phyloP scores from a whole-genome alignment of 331 rosid genomes.

The Rosa hybrid region DNA sequence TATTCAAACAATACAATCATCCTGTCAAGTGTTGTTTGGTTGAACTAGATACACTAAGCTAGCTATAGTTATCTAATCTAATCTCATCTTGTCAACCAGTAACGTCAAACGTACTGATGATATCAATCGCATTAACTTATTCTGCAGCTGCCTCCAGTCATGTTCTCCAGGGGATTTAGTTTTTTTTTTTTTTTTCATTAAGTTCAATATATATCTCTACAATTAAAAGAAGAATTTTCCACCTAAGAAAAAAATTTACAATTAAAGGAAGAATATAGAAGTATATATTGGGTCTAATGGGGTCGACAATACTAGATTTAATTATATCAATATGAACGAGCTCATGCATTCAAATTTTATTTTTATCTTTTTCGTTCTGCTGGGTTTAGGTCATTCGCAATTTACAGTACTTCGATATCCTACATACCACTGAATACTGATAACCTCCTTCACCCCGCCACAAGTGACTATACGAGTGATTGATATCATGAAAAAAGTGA shows the following conservation, averaged over 20 bases:
- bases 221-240: too few relatives aligned
- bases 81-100: neutral
- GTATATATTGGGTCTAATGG: too few relatives aligned
- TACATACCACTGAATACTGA: neutral
- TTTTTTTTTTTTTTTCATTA: too few relatives aligned
- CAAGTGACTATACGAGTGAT: neutral
- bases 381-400: neutral
- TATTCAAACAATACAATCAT: neutral
- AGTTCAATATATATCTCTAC: too few relatives aligned
- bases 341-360: neutral
- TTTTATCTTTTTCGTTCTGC: neutral
- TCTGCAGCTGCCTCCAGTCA: neutral
- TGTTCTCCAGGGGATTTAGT: neutral
- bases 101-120: neutral
- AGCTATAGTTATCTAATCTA: neutral
- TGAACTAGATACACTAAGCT: neutral
- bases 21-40: neutral
- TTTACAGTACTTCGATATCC: neutral
- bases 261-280: too few relatives aligned
- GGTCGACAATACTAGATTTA: too few relatives aligned
- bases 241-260: too few relatives aligned
- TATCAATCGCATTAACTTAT: conserved; percentile 5
- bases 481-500: neutral
- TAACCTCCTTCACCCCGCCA: too few relatives aligned
- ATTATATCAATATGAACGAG: too few relatives aligned